These are phyloP conservation scores for Magnaporthiopsis poae DNA, from an alignment of 2,329 filamentous ascomycete genomes.

Conservation along the genomic window DNA sequence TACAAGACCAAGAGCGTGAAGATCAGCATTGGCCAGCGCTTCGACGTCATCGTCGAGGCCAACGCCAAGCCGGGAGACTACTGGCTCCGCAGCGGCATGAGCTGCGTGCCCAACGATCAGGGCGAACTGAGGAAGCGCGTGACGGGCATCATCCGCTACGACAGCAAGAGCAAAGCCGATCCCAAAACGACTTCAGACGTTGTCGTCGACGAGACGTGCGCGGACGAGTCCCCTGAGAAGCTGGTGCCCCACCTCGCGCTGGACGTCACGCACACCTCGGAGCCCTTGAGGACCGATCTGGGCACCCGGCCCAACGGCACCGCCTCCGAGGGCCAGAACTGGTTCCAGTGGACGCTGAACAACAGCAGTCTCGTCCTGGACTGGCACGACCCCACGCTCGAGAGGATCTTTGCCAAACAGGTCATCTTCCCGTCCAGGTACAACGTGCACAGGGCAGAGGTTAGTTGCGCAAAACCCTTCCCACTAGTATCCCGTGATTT, in stretches of 20 bases:
- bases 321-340: constrained; percentile 7
- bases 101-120: constrained; percentile 9
- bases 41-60: constrained; percentile 15
- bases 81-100: constrained; percentile 10
- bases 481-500: background rate
- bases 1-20: constrained; percentile 36
- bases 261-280: constrained; percentile 9
- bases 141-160: constrained; percentile 13
- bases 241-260: constrained; percentile 14
- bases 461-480: background rate
- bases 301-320: constrained; percentile 7
- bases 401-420: constrained; percentile 7
- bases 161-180: constrained; percentile 8
- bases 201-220: constrained; percentile 9
- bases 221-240: constrained; percentile 13
- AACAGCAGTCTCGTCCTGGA: constrained; percentile 13
- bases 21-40: constrained; percentile 35
- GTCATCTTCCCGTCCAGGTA: constrained; percentile 12
- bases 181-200: constrained; percentile 6
- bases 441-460: constrained; percentile 13
- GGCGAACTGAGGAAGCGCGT: background rate
- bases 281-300: constrained; percentile 3
- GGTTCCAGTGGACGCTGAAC: constrained; percentile 17
- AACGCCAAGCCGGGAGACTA: constrained; percentile 9
- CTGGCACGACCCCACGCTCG: constrained; percentile 15